A percentile compares a stretch with the other conserved stretches of the same genome.
These are phyloP conservation scores for Amaranthus tricolor DNA, from an alignment of 179 eudicot genomes.

Conservation along the genomic window DNA sequence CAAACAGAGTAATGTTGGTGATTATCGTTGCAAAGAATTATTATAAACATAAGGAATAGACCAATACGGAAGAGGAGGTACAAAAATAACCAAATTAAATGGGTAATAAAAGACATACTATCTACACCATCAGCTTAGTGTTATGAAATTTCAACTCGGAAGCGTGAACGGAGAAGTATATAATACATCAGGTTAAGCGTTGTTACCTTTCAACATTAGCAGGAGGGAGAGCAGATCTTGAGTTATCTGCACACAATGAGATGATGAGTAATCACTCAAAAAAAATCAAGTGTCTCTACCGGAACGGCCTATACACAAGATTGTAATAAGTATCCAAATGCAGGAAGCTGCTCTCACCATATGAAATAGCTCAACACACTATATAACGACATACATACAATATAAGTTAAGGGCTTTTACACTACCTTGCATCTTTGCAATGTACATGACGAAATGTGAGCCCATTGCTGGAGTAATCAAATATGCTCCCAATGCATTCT, in stretches of 20 bases:
- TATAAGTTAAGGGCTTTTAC: not conserved
- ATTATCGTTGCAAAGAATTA: not conserved
- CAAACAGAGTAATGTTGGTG: slow-evolving; percentile 1
- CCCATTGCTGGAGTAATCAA: slow-evolving; percentile 84
- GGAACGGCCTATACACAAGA: not conserved
- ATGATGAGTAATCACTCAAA: not conserved
- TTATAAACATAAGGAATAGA: not conserved
- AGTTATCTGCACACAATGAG: slow-evolving; percentile 49
- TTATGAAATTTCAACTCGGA: not conserved
- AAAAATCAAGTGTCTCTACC: slow-evolving; percentile 9
- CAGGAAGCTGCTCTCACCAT: not conserved
- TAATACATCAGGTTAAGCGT: slow-evolving; percentile 4
- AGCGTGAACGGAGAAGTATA: not conserved
- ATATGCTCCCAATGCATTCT: slow-evolving; percentile 71
- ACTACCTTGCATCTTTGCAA: slow-evolving; percentile 94
- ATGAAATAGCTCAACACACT: not conserved
- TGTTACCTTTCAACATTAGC: slow-evolving; percentile 72
- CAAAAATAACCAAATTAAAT: not conserved
- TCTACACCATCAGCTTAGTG: not conserved
- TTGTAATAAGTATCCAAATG: not conserved
- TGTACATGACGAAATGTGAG: slow-evolving; percentile 93
- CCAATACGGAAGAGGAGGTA: not conserved
- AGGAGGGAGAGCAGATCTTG: slow-evolving; percentile 75
- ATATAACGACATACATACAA: not conserved
- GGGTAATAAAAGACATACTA: not conserved